A percentile compares a stretch with the other conserved stretches of the same genome.
phyloP scores from a whole-genome alignment of 805 yeast genomes.

The Spathaspora arborariae region DNA sequence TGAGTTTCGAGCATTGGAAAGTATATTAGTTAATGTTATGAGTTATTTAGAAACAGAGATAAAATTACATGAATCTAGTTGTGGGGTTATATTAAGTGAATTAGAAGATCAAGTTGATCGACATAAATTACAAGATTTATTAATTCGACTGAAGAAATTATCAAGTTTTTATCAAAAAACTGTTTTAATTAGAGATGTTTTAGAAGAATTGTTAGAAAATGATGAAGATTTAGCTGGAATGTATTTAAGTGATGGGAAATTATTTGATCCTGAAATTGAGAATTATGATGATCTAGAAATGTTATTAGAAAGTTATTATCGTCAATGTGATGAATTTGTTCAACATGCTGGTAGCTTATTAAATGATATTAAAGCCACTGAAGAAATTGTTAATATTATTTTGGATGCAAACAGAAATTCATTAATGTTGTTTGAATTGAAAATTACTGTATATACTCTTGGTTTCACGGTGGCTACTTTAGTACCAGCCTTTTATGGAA shows the following conservation, averaged over 20 bases:
- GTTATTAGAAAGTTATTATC: constrained; percentile 82
- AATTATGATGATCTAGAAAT: constrained; percentile 78
- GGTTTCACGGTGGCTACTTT: constrained; percentile 84
- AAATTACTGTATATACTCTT: constrained; percentile 76
- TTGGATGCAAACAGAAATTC: constrained; percentile 89
- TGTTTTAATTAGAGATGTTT: constrained; percentile 68
- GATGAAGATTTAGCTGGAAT: constrained; percentile 81
- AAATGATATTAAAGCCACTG: constrained; percentile 83
- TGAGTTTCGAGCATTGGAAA: constrained; percentile 81
- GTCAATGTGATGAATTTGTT: constrained; percentile 89
- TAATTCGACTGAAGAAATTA: constrained; percentile 68
- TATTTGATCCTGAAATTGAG: constrained; percentile 15
- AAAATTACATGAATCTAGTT: constrained; percentile 49
- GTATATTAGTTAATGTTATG: constrained; percentile 77
- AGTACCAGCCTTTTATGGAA: constrained; percentile 85
- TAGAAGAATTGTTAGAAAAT: constrained; percentile 80
- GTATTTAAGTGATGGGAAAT: constrained; percentile 55
- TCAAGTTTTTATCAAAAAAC: constrained; percentile 74
- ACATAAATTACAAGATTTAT: constrained; percentile 64
- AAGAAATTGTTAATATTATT: constrained; percentile 88
- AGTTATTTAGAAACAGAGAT: constrained; percentile 75
- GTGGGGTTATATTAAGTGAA: constrained; percentile 63
- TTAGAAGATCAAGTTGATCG: constrained; percentile 80
- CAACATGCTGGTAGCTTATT: constrained; percentile 84
- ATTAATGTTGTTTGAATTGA: constrained; percentile 79